These are phyloP conservation scores for Sisymbrium irio DNA, from an alignment of 345 rosid species.

Conservation along the genomic window DNA sequence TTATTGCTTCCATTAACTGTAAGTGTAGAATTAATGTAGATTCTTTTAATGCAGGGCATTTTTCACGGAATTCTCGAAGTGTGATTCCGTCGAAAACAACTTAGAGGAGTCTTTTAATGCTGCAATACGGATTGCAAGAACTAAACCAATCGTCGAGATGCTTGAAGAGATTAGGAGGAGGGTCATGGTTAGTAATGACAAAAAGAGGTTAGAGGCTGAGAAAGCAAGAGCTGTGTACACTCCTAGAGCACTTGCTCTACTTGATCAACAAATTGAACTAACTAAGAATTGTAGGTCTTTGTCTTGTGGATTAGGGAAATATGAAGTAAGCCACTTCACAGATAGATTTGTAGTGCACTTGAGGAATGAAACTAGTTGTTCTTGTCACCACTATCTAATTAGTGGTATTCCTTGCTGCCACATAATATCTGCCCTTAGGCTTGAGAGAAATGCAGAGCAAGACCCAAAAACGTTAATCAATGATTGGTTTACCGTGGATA, in stretches of 20 bases:
- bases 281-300: background rate
- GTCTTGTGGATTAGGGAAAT: background rate
- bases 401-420: background rate
- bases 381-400: accelerated
- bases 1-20: too few species aligned
- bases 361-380: background rate
- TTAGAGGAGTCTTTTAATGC: background rate
- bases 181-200: background rate
- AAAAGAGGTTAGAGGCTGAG: background rate
- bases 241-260: background rate
- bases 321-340: background rate
- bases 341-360: background rate
- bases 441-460: background rate
- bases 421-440: background rate
- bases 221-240: background rate
- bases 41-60: background rate
- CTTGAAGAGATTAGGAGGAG: background rate
- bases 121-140: background rate
- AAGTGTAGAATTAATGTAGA: too few species aligned
- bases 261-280: background rate
- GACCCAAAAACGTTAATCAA: background rate
- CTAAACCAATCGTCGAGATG: background rate
- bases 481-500: background rate
- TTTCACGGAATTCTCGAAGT: background rate
- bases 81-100: background rate